A percentile compares a stretch with the other conserved stretches of the same genome.
Evolutionary conservation across 2,329 filamentous ascomycete species (phyloP).

Genomic region (Plenodomus tracheiphilus): DNA sequence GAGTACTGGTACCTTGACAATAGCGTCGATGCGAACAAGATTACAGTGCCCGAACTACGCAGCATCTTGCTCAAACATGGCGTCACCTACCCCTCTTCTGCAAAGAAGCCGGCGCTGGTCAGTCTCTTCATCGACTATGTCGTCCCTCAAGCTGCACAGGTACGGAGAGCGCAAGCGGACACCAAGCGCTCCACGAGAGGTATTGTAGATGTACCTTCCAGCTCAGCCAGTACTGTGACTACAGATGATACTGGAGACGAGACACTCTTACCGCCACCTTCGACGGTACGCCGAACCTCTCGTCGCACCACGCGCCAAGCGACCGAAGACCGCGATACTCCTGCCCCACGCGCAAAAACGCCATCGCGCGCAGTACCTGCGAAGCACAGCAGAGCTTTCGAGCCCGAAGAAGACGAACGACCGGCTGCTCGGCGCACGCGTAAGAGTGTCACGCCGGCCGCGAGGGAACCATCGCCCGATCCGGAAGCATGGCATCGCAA

Average conservation of each 20-base stretch:
- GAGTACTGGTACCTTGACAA: constrained; percentile 72
- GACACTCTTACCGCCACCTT: constrained; percentile 40
- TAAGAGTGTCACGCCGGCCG: constrained; percentile 42
- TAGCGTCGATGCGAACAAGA: constrained; percentile 78
- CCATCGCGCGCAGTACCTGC: constrained; percentile 45
- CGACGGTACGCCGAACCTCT: constrained; percentile 27
- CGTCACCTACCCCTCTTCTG: constrained; percentile 80
- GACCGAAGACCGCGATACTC: constrained; percentile 40
- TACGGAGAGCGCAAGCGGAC: constrained; percentile 73
- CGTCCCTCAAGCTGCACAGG: constrained; percentile 73
- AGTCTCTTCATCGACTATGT: constrained; percentile 81
- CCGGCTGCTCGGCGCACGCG: constrained; percentile 44
- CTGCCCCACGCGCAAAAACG: constrained; percentile 33
- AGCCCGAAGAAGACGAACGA: constrained; percentile 39
- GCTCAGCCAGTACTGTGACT: constrained; percentile 63
- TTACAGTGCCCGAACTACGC: constrained; percentile 86
- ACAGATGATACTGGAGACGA: constrained; percentile 59
- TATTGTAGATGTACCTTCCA: constrained; percentile 69
- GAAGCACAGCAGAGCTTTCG: constrained; percentile 48
- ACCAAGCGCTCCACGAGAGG: constrained; percentile 87
- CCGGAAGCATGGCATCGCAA: constrained; percentile 55
- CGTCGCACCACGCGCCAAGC: constrained; percentile 48
- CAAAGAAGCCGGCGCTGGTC: constrained; percentile 89
- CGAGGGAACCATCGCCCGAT: constrained; percentile 51
- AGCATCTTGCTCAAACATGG: constrained; percentile 90